Evolutionary conservation across 2,329 filamentous ascomycete genomes (phyloP).

Genomic region (Dichotomopilus funicola): DNA sequence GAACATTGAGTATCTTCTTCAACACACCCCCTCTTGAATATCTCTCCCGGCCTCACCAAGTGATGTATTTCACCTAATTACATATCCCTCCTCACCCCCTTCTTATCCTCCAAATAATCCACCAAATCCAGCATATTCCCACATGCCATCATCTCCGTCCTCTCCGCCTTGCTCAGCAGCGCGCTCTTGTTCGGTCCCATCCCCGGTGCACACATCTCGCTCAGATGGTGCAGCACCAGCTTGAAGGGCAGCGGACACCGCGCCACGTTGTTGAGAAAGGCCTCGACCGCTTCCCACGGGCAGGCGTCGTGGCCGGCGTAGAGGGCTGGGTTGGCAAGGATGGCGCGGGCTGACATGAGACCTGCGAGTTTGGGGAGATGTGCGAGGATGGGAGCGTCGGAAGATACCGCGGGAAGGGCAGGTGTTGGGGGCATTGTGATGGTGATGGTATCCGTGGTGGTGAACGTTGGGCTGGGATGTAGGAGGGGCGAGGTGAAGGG

Average conservation of each 20-base stretch:
- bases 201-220: slow-evolving; percentile 58
- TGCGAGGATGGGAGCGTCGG: slow-evolving; percentile 27
- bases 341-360: slow-evolving; percentile 64
- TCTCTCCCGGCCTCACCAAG: too few relatives aligned
- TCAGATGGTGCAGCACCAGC: slow-evolving; percentile 58
- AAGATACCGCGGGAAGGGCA: slow-evolving; percentile 14
- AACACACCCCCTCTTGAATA: too few relatives aligned
- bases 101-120: slow-evolving; percentile 52
- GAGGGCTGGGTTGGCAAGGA: slow-evolving; percentile 61
- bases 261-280: slow-evolving; percentile 54
- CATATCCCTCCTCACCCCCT: slow-evolving; percentile 21
- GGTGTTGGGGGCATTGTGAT: background rate
- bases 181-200: slow-evolving; percentile 46
- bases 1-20: too few relatives aligned
- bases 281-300: slow-evolving; percentile 56
- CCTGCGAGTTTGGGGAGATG: slow-evolving; percentile 46
- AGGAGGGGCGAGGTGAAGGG: slow-evolving; percentile 37
- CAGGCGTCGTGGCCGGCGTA: slow-evolving; percentile 53
- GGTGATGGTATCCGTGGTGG: background rate
- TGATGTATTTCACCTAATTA: background rate
- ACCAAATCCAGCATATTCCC: slow-evolving; percentile 51
- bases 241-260: slow-evolving; percentile 55
- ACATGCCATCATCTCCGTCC: slow-evolving; percentile 42
- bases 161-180: slow-evolving; percentile 51
- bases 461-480: slow-evolving; percentile 17